Evolutionary conservation across 495 filamentous ascomycete genomes (phyloP).

Genomic region (Podospora bellae-mahoneyi): DNA sequence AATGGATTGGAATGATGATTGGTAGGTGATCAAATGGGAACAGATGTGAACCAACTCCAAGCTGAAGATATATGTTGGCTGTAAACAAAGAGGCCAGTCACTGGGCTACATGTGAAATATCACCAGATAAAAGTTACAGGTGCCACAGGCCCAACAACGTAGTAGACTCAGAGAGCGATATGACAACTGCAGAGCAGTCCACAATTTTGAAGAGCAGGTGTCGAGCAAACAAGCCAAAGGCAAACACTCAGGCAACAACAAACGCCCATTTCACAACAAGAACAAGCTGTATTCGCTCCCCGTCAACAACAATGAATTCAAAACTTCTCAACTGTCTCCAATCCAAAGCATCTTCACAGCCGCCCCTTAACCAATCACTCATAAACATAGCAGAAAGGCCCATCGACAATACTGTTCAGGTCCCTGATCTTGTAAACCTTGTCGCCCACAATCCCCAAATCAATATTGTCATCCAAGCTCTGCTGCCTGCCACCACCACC

Average conservation of each 20-base stretch:
- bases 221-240: too few relatives aligned
- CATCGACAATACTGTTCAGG: constrained; percentile 44
- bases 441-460: constrained; percentile 40
- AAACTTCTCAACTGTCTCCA: not conserved
- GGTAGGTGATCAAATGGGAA: not conserved
- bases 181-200: not conserved
- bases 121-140: not conserved
- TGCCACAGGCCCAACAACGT: not conserved
- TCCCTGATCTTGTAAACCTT: constrained; percentile 43
- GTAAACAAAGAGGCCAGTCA: not conserved
- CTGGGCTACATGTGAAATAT: not conserved
- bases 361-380: constrained; percentile 26
- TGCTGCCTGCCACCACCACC: constrained; percentile 32
- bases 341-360: not conserved
- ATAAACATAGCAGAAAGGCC: constrained; percentile 52
- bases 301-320: not conserved
- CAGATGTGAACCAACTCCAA: not conserved
- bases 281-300: not conserved
- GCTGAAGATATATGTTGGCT: not conserved
- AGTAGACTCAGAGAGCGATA: not conserved
- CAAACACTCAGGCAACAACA: too few relatives aligned
- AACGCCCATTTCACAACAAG: too few relatives aligned
- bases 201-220: too few relatives aligned
- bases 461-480: constrained; percentile 43
- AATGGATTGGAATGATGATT: not conserved